Evolutionary conservation across 2,329 filamentous ascomycete genomes (phyloP).

Genomic region (Claviceps quebecensis): DNA sequence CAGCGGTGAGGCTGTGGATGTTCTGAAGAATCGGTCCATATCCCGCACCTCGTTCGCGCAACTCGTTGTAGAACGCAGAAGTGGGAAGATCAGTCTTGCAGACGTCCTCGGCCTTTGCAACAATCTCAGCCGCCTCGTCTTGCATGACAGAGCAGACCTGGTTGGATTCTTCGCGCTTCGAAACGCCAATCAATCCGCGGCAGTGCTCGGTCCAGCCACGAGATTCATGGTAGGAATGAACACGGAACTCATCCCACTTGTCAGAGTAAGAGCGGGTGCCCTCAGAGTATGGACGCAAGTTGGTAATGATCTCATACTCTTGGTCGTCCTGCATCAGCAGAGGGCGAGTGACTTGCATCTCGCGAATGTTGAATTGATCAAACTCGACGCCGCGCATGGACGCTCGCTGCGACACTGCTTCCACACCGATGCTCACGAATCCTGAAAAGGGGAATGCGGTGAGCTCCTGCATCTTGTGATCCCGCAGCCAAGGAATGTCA

Average conservation of each 20-base stretch:
- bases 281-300: slow-evolving; percentile 14
- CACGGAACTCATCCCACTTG: slow-evolving; percentile 40
- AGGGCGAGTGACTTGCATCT: slow-evolving; percentile 4
- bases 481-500: slow-evolving; percentile 41
- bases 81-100: slow-evolving; percentile 4
- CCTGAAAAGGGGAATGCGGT: slow-evolving; percentile 42
- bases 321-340: slow-evolving; percentile 1
- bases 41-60: slow-evolving; percentile 12
- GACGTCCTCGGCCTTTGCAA: slow-evolving; percentile 12
- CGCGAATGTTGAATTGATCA: slow-evolving; percentile 2
- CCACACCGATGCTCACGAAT: slow-evolving; percentile 36
- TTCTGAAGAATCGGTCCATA: slow-evolving; percentile 8
- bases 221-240: slow-evolving; percentile 37
- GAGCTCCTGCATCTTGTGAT: slow-evolving; percentile 43
- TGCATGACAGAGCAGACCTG: not conserved
- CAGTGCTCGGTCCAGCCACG: slow-evolving; percentile 46
- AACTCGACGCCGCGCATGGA: slow-evolving; percentile 10
- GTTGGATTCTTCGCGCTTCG: not conserved
- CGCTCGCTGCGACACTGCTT: slow-evolving; percentile 27
- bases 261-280: slow-evolving; percentile 22
- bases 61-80: slow-evolving; percentile 11
- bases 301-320: slow-evolving; percentile 15
- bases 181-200: slow-evolving; percentile 34
- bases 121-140: not conserved
- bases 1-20: not conserved